These are phyloP conservation scores for Novymonas esmeraldas DNA, from an alignment of 208 protist species.

Conservation along the genomic window DNA sequence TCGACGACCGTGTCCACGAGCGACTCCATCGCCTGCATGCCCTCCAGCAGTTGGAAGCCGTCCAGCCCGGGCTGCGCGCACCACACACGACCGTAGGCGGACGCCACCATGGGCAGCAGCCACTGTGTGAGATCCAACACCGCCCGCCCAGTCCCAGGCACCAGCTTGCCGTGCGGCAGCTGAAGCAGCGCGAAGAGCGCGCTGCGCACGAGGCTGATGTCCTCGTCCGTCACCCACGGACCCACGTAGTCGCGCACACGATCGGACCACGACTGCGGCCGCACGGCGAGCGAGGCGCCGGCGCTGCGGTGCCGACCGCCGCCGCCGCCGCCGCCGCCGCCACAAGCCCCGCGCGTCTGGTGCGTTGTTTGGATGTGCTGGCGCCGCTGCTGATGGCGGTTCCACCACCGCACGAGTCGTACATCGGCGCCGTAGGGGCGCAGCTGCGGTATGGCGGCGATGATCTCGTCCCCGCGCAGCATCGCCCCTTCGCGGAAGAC, in stretches of 20 bases:
- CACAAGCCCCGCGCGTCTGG: background rate
- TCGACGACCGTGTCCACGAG: constrained; percentile 41
- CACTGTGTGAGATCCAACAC: constrained; percentile 40
- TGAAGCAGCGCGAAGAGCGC: constrained; percentile 23
- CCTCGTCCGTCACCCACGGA: constrained; percentile 29
- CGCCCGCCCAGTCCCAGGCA: constrained; percentile 34
- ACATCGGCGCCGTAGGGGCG: constrained; percentile 69
- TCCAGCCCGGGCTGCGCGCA: constrained; percentile 24
- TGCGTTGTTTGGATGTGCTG: constrained; percentile 23
- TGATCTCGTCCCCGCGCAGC: constrained; percentile 75
- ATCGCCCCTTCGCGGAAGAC: constrained; percentile 54
- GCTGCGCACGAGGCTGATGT: constrained; percentile 19
- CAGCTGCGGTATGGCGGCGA: constrained; percentile 60
- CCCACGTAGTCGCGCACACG: constrained; percentile 4
- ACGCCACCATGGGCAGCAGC: constrained; percentile 39
- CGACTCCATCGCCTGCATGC: constrained; percentile 36
- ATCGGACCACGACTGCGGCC: background rate
- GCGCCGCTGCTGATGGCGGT: constrained; percentile 37
- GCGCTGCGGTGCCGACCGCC: background rate
- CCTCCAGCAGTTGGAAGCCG: constrained; percentile 27
- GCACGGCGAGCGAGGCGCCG: background rate
- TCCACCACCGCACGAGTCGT: constrained; percentile 67
- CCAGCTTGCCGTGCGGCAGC: constrained; percentile 36
- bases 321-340: background rate
- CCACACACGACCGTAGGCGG: constrained; percentile 41